Base-by-base conservation (phyloP, 2,329 filamentous ascomycete genomes). In the Penicillium sp. region DNA sequence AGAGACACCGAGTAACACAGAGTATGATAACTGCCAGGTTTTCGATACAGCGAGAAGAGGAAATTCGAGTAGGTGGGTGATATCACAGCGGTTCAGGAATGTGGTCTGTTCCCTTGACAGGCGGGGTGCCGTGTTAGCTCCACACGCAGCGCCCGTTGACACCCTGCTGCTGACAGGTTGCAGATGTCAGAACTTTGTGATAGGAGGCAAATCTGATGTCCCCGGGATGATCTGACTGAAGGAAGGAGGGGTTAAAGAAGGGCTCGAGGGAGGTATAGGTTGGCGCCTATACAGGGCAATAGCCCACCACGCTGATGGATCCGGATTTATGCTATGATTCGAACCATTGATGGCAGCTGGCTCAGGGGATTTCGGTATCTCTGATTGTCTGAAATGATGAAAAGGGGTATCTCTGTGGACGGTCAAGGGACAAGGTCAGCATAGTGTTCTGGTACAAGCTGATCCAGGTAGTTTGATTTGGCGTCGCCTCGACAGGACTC, bases 341-440 rank as follows among this genome's bases (percentile, higher is more conserved):
- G 42, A 38, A 50, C 35, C 57, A 62, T 65, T 50, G 47, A 54
- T 40, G 35, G 26, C 26, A 15, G 37, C 55, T 7, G 22, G 28
- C 38, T 37, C 17, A 49, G 26, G 28, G 45, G 17, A 22, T 26
- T 22, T 49, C 17, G 19, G 19, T 13, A 13, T 28, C 22, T 40
- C 26, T 22, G n/a, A 22, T 38, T 9, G 40, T 30, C 28, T 44
- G 47, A 22, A 38, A 13, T 5, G 28, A 24, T 44, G 12, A 17
- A 15, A 33, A 24, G 35, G 35, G n/a, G 59, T 61, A 62, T 67
- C 55, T 67, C 65, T 67, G 44, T 28, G 15, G 26, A 42, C 26
- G 17, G 30, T 12, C 9, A 33, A 37, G 4, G 4, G 22, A 51
- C 13, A 17, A 37, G 24, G 42, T 67, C 59, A 67, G 65, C 53